Conservation (phyloP, 176 grass and related monocot genomes). For the Oryza coarctata region DNA sequence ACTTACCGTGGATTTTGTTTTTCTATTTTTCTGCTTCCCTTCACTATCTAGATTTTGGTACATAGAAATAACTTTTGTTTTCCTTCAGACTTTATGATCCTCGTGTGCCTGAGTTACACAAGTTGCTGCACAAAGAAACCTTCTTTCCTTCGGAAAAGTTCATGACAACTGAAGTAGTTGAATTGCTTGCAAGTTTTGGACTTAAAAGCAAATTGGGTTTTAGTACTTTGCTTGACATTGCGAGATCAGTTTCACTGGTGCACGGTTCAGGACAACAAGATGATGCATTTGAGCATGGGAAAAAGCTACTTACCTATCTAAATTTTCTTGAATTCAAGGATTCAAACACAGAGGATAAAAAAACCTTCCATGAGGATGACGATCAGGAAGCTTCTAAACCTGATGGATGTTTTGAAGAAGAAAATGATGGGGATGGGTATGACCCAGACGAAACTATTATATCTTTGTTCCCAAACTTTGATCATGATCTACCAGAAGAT, state of each 20-base stretch:
- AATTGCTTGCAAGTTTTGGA: constrained; percentile 73
- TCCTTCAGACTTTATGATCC: constrained; percentile 92
- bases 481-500: constrained; percentile 77
- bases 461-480: constrained; percentile 66
- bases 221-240: constrained; percentile 82
- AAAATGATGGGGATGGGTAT: constrained; percentile 38
- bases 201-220: constrained; percentile 79
- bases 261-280: constrained; percentile 51
- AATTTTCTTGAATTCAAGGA: constrained; percentile 64
- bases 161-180: constrained; percentile 63
- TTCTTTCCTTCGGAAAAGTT: constrained; percentile 92
- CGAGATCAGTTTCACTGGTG: constrained; percentile 75
- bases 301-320: constrained; percentile 70
- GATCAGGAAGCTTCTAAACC: constrained; percentile 37
- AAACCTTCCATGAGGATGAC: constrained; percentile 22
- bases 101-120: constrained; percentile 71
- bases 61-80: constrained; percentile 31
- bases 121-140: constrained; percentile 84
- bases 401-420: constrained; percentile 34
- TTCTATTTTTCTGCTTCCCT: constrained; percentile 15
- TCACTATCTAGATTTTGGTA: constrained; percentile 13
- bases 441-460: constrained; percentile 36
- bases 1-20: constrained; percentile 7
- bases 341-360: constrained; percentile 45
- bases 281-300: constrained; percentile 54